phyloP scores from a whole-genome alignment of 305 asterid species.

The Solanum aculeatissimum region DNA sequence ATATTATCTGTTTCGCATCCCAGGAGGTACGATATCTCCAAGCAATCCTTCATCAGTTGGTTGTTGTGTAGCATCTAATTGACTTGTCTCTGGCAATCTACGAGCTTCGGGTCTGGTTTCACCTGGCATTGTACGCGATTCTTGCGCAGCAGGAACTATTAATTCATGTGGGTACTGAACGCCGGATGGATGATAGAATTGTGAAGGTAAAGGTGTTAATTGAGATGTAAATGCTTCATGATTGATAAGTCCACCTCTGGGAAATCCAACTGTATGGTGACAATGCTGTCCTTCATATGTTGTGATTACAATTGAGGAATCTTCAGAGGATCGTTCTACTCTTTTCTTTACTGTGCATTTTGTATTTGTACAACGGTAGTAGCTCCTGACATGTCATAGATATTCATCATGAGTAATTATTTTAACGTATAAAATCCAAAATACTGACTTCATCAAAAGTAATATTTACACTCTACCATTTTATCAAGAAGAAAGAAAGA shows the following conservation, averaged over 20 bases:
- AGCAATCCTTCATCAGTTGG: slow-evolving; percentile 51
- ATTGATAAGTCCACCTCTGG: slow-evolving; percentile 31
- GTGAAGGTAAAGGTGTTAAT: slow-evolving; percentile 17
- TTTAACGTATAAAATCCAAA: too few relatives aligned
- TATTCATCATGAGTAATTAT: neutral
- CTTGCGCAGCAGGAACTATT: neutral
- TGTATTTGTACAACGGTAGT: slow-evolving; percentile 80
- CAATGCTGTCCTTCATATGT: slow-evolving; percentile 93
- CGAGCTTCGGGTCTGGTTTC: neutral
- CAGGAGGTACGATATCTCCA: slow-evolving; percentile 74
- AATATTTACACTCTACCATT: too few relatives aligned
- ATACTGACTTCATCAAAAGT: too few relatives aligned
- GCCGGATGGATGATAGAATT: slow-evolving; percentile 7
- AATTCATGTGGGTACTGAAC: neutral
- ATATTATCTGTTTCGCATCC: slow-evolving; percentile 30
- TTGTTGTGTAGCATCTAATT: slow-evolving; percentile 4
- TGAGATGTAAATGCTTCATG: slow-evolving; percentile 22
- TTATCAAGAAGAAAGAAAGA: too few relatives aligned
- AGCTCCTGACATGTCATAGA: slow-evolving; percentile 40
- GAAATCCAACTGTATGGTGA: slow-evolving; percentile 63
- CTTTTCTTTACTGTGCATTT: slow-evolving; percentile 87
- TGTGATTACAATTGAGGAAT: slow-evolving; percentile 67
- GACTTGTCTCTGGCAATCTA: neutral
- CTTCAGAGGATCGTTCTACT: slow-evolving; percentile 72
- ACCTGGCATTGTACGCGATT: neutral